phyloP scores from a whole-genome alignment of 768 basidiomycete genomes.

The Amanita molliuscula region DNA sequence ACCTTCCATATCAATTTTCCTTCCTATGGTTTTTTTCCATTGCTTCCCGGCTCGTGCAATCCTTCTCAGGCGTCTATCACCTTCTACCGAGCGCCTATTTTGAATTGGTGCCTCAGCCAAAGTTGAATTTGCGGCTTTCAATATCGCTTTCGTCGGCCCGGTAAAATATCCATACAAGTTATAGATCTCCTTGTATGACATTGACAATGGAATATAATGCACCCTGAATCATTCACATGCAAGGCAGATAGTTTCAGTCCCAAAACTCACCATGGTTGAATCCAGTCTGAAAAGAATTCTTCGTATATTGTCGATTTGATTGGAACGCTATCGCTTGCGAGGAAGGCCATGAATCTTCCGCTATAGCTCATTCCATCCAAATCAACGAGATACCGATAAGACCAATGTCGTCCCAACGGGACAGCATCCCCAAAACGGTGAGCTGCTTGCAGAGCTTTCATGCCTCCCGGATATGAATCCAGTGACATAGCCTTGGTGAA shows the following conservation, averaged over 20 bases:
- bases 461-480: constrained; percentile 65
- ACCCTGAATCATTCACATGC: constrained; percentile 40
- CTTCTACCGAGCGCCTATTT: constrained; percentile 35
- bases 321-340: constrained; percentile 83
- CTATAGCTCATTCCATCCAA: constrained; percentile 95
- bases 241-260: neutral
- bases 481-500: constrained; percentile 74
- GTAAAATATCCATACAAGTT: constrained; percentile 92
- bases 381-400: constrained; percentile 88
- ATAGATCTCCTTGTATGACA: constrained; percentile 85
- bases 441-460: constrained; percentile 47
- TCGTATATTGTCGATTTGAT: constrained; percentile 87
- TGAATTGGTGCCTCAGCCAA: constrained; percentile 20
- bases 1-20: constrained; percentile 92
- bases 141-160: constrained; percentile 57
- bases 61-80: constrained; percentile 62
- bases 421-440: constrained; percentile 71
- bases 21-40: constrained; percentile 80
- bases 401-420: constrained; percentile 80
- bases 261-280: constrained; percentile 15
- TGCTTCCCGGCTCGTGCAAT: constrained; percentile 90
- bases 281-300: constrained; percentile 88
- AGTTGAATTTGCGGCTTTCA: constrained; percentile 44
- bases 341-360: constrained; percentile 75
- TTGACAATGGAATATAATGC: constrained; percentile 89